Conservation (phyloP, 73 alveolate species). For the Loxodes magnus region DNA sequence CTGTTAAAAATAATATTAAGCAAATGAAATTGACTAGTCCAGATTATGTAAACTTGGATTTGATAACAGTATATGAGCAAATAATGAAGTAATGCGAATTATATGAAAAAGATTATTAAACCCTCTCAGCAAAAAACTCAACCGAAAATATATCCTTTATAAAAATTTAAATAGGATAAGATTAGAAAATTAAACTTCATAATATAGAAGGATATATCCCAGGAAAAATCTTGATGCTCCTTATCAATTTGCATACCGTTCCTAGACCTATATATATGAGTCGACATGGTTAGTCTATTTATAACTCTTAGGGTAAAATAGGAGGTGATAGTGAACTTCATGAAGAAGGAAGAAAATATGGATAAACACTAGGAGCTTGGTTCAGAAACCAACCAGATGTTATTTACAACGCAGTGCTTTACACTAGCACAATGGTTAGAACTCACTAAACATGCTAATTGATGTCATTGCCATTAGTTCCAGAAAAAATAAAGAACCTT, state of each 20-base stretch:
- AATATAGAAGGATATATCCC: slow-evolving; percentile 15
- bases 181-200: too few species aligned
- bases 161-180: too few species aligned
- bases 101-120: too few species aligned
- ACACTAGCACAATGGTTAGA: slow-evolving; percentile 16
- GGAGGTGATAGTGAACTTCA: slow-evolving; percentile 32
- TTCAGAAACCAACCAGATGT: slow-evolving; percentile 7
- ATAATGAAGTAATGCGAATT: too few species aligned
- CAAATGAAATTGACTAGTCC: too few species aligned
- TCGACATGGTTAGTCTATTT: slow-evolving; percentile 57
- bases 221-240: slow-evolving; percentile 20
- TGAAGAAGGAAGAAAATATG: slow-evolving; percentile 26
- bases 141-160: too few species aligned
- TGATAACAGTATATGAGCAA: too few species aligned
- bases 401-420: not conserved
- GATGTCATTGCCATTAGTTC: not conserved
- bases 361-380: slow-evolving; percentile 12
- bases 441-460: not conserved
- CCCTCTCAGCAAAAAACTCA: too few species aligned
- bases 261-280: slow-evolving; percentile 49
- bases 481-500: slow-evolving; percentile 13
- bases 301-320: slow-evolving; percentile 36
- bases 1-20: too few species aligned
- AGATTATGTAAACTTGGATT: too few species aligned
- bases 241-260: slow-evolving; percentile 37